phyloP scores from a whole-genome alignment of 805 yeast genomes.

The Komagataella mondaviorum region DNA sequence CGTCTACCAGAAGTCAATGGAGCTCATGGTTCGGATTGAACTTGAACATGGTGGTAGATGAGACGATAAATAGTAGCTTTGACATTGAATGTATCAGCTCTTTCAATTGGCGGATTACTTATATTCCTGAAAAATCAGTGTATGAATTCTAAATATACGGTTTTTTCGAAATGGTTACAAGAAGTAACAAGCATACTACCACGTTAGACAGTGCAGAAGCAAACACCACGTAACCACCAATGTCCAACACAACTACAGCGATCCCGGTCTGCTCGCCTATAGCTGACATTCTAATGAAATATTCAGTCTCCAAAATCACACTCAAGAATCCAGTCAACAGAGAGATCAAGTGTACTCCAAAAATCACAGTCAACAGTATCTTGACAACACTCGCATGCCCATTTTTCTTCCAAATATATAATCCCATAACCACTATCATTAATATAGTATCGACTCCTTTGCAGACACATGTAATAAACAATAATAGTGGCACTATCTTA shows the following conservation, averaged over 20 bases:
- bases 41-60: slow-evolving; percentile 47
- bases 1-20: slow-evolving; percentile 35
- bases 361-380: background rate
- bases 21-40: slow-evolving; percentile 63
- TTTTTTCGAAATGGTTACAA: background rate
- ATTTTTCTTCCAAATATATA: background rate
- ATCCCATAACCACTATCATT: background rate
- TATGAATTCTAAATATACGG: slow-evolving; percentile 5
- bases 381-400: background rate
- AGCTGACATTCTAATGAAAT: background rate
- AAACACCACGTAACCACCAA: background rate
- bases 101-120: slow-evolving; percentile 54
- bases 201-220: background rate
- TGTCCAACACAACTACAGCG: background rate
- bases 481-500: background rate
- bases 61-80: slow-evolving; percentile 20
- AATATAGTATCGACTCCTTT: background rate
- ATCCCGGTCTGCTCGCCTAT: background rate
- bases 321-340: background rate
- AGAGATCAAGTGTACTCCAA: background rate
- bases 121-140: slow-evolving; percentile 40
- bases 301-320: background rate
- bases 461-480: background rate
- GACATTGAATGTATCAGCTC: slow-evolving; percentile 39
- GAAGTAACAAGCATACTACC: background rate